Evolutionary conservation across 2,329 filamentous ascomycete genomes (phyloP).

Genomic region (Neurospora crassa): DNA sequence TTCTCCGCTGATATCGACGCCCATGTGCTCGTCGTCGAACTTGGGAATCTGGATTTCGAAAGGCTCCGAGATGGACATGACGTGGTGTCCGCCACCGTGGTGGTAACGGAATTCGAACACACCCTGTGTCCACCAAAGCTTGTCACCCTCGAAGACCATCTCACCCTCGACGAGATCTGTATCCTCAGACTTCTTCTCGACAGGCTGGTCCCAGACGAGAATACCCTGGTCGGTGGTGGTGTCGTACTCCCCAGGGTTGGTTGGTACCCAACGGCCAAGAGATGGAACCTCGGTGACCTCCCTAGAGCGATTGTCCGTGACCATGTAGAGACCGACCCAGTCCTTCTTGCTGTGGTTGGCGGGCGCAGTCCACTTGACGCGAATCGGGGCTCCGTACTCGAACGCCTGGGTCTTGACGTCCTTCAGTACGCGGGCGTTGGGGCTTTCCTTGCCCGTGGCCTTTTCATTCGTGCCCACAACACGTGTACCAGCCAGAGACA

Average conservation of each 20-base stretch:
- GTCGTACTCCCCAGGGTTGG: constrained; percentile 67
- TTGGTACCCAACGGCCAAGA: constrained; percentile 81
- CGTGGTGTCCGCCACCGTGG: constrained; percentile 83
- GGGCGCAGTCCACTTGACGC: constrained; percentile 83
- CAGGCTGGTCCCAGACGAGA: constrained; percentile 54
- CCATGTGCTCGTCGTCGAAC: constrained; percentile 56
- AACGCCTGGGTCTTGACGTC: constrained; percentile 67
- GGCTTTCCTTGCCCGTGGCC: constrained; percentile 64
- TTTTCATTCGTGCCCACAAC: constrained; percentile 43
- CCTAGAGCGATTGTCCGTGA: constrained; percentile 83
- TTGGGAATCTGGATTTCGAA: constrained; percentile 81
- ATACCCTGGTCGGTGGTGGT: constrained; percentile 68
- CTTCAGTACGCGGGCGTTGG: constrained; percentile 57
- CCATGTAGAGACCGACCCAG: constrained; percentile 94
- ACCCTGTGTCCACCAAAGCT: constrained; percentile 94
- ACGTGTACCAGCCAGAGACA: constrained; percentile 61
- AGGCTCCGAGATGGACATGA: constrained; percentile 87
- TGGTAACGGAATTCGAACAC: constrained; percentile 97
- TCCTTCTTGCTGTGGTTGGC: constrained; percentile 80
- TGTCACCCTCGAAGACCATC: constrained; percentile 81
- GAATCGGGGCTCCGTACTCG: constrained; percentile 84
- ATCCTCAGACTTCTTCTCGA: constrained; percentile 40
- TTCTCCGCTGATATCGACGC: constrained; percentile 42
- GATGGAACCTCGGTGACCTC: constrained; percentile 78
- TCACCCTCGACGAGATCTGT: constrained; percentile 64